Base-by-base conservation (phyloP, 305 asterid species). In the Fraxinus baroniana region DNA sequence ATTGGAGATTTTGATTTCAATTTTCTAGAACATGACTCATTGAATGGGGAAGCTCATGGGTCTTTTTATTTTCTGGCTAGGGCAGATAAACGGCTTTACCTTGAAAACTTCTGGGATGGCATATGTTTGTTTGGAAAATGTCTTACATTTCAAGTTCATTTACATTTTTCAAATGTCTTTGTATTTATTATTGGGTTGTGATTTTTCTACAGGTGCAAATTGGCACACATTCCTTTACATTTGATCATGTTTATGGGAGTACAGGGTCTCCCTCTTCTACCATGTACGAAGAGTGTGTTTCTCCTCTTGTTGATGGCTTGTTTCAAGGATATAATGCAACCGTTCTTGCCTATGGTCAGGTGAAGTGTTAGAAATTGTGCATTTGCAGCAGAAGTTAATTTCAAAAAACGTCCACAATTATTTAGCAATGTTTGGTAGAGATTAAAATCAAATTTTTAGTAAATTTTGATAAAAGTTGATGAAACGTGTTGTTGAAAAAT, bases 251-350 rank as follows among this genome's bases (percentile, higher is more conserved):
- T 18, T 97, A 95, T 35, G 99, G 98, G 75, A 92, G 94, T 78
- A 90, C 95, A 0, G 97, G 86, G 74, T 93, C 98, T 57, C 97
- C 97, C 20, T 92, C 98, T 4, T 77, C 94, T 82, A 85, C 91
- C 81, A 97, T 97, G 99, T 97, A 91, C 72, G 94, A 95, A 30
- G 99, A 97, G 88, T 97, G 99, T 49, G 97, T 95, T 85, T 90
- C 98, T 62, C 98, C 98, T 78, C 88, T 97, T 73, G 98, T 97
- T 62, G 99, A 97, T 82, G 98, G 99, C 74, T 88, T 97, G 90
- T 95, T 97, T 86, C 98, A 97, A 89, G 99, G 99, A 81, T 97
- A 97, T 79, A 97, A 97, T 88, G 99, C 98, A 7, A 97, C 99
- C 52, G 98, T 97, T 88, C 93, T 97, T 77, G 99, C 99, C 80